Conservation (phyloP, 805 yeast species). For the Yamadazyma phyllophila region DNA sequence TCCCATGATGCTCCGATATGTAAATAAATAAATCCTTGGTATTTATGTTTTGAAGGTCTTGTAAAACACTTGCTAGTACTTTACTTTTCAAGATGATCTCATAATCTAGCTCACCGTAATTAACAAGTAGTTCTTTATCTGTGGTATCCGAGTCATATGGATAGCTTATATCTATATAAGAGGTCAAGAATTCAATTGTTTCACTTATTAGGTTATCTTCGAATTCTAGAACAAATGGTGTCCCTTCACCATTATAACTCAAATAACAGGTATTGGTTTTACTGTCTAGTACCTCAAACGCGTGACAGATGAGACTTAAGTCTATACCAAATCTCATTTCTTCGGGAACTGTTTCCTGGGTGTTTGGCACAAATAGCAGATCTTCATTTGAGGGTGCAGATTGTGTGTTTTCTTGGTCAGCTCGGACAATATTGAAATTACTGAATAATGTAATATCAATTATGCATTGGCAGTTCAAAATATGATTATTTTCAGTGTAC, state of each 20-base stretch:
- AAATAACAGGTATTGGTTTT: conserved; percentile 34
- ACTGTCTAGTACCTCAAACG: conserved; percentile 33
- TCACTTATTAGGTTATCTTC: conserved; percentile 41
- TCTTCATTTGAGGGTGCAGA: background rate
- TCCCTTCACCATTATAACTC: conserved; percentile 38
- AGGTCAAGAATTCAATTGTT: conserved; percentile 41
- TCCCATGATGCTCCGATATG: conserved; percentile 26
- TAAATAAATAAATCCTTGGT: conserved; percentile 34
- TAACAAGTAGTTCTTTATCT: conserved; percentile 19
- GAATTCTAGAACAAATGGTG: conserved; percentile 39
- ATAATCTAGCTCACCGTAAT: conserved; percentile 29
- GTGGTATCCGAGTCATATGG: conserved; percentile 23
- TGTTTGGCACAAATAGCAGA: conserved; percentile 3
- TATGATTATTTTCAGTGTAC: conserved; percentile 37
- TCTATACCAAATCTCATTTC: conserved; percentile 33
- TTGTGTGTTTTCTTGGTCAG: background rate
- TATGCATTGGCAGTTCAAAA: conserved; percentile 31
- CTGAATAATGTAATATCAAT: conserved; percentile 39
- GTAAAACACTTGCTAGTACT: conserved; percentile 33
- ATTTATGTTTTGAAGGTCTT: conserved; percentile 35
- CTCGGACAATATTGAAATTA: conserved; percentile 21
- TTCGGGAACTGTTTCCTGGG: background rate
- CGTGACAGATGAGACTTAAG: conserved; percentile 31
- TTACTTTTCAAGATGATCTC: conserved; percentile 41
- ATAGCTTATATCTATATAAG: conserved; percentile 27